Base-by-base conservation (phyloP, 2,329 filamentous ascomycete species). In the Neofusicoccum kwambonambiense region DNA sequence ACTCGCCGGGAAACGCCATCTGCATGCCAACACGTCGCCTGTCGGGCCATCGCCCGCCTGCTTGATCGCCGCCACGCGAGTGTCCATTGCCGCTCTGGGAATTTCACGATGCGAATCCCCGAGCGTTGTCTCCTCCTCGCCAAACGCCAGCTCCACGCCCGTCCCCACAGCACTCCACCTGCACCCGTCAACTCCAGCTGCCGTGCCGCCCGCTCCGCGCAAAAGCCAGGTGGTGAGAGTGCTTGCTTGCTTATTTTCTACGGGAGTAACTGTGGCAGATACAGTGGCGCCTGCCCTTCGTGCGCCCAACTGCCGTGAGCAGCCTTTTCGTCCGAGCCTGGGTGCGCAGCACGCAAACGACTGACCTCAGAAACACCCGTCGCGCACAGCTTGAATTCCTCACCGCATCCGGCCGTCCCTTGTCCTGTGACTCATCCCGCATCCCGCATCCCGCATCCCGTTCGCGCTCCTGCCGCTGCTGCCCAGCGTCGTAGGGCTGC, bases 31-130 rank as follows among this genome's bases (percentile, higher is more conserved):
- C 56, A 37, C 56, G 42, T 3, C 17, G 41, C 39, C 56, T 37
- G 56, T 34, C 56, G 27, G 56, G 22, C 54, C 19, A 58, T 37
- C 50, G 15, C n/a, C 34, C 2, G 12, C 34, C 34, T 35, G 49
- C 50, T 6, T 39, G 31, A 54, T 54, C 50, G 34, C 34, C 34
- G 31, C 13, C 9, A 35, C 13, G 27, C 22, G 27, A 35, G 35
- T 35, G 12, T 22, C 39, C 6, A 60, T 60, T 60, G 56, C 56
- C 56, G 42, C 56, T 60, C 56, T 60, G 42, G 56, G 56, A 47
- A 60, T 4, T 39, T 31, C 22, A 47, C 42, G n/a, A 60, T 60
- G 27, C 12, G 42, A 35, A 60, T 54, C 50, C 50, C 50, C 41
- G 41, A 44, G 41, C 41, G 41, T 8, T 3, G 27, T 31, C 27